Evolutionary conservation across 805 yeast genomes (phyloP).

Genomic region (Ogataea pini): DNA sequence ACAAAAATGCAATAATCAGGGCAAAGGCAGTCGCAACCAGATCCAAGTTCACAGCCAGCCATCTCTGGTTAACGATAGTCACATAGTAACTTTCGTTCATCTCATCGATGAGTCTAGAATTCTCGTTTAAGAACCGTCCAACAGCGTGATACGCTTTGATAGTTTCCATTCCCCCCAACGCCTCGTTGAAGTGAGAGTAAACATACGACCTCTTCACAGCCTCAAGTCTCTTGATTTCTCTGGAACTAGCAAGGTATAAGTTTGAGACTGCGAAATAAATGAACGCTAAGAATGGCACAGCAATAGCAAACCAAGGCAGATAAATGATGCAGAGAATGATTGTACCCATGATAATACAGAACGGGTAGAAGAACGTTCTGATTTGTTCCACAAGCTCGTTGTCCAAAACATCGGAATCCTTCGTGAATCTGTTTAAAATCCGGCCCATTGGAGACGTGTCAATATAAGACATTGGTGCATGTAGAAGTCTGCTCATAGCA

Average conservation of each 20-base stretch:
- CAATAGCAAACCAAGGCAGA: constrained; percentile 64
- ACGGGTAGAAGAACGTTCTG: constrained; percentile 57
- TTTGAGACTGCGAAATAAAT: constrained; percentile 49
- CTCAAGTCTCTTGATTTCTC: constrained; percentile 76
- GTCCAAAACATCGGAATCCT: constrained; percentile 82
- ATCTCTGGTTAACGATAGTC: constrained; percentile 58
- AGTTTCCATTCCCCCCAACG: constrained; percentile 63
- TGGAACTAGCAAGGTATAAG: constrained; percentile 68
- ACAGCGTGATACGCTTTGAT: constrained; percentile 56
- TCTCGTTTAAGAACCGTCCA: constrained; percentile 47
- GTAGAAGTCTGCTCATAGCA: constrained; percentile 62
- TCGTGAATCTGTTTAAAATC: constrained; percentile 80
- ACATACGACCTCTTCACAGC: constrained; percentile 71
- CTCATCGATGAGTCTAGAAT: constrained; percentile 49
- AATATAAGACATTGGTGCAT: constrained; percentile 79
- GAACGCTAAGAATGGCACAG: constrained; percentile 53
- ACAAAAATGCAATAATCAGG: constrained; percentile 53
- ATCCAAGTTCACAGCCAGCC: constrained; percentile 62
- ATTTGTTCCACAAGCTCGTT: constrained; percentile 75
- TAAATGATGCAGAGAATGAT: constrained; percentile 45
- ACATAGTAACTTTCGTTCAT: constrained; percentile 70
- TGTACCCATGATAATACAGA: constrained; percentile 38
- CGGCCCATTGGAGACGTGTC: constrained; percentile 90
- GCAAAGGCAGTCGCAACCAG: constrained; percentile 43
- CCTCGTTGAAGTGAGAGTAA: constrained; percentile 70